Conservation (phyloP, 1,284 basidiomycete genomes). For the Pyrrhoderma noxium region DNA sequence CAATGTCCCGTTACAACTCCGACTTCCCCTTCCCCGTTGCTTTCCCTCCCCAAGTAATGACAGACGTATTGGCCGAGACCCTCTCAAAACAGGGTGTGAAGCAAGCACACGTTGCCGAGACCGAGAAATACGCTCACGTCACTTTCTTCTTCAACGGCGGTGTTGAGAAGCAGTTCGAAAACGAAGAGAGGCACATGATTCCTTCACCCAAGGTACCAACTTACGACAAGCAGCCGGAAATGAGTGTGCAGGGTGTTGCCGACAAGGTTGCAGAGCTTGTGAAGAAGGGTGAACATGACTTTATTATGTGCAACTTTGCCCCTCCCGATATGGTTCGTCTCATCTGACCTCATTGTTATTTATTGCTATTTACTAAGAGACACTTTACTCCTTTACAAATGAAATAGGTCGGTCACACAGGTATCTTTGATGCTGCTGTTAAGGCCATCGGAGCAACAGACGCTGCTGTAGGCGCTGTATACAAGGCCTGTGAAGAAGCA, state of each 20-base stretch:
- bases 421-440: constrained; percentile 82
- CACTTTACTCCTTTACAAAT: constrained; percentile 36
- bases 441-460: constrained; percentile 80
- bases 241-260: constrained; percentile 81
- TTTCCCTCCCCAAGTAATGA: constrained; percentile 86
- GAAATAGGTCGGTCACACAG: constrained; percentile 62
- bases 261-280: constrained; percentile 87
- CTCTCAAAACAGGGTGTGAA: constrained; percentile 69
- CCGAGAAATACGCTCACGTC: constrained; percentile 92
- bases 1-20: constrained; percentile 89
- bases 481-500: constrained; percentile 75
- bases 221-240: constrained; percentile 82
- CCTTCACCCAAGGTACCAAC: constrained; percentile 85
- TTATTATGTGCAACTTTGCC: constrained; percentile 94
- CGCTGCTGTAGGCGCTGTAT: constrained; percentile 77
- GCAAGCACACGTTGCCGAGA: constrained; percentile 87
- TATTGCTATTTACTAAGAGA: no score
- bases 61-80: constrained; percentile 88
- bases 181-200: constrained; percentile 83
- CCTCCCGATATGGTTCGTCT: constrained; percentile 96
- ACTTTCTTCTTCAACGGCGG: constrained; percentile 97
- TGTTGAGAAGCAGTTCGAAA: constrained; percentile 80
- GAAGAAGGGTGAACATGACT: constrained; percentile 61
- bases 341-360: no score
- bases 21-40: constrained; percentile 83